These are phyloP conservation scores for Fraxinus excelsior DNA, from an alignment of 257 asterid species.

Conservation along the genomic window DNA sequence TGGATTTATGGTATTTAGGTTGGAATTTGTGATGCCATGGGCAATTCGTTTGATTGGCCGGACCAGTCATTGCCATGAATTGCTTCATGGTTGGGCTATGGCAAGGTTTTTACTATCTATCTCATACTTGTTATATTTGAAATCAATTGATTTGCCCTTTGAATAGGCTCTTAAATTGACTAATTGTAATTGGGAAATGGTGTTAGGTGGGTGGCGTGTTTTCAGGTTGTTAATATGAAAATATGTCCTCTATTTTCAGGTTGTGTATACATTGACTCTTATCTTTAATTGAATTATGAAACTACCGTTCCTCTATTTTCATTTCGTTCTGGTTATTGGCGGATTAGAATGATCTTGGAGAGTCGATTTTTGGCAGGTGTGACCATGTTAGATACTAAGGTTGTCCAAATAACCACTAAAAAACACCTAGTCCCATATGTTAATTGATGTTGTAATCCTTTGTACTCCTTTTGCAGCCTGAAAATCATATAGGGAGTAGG, in stretches of 20 bases:
- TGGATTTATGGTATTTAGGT: not conserved
- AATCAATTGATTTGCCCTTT: not conserved
- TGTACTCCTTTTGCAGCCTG: not conserved
- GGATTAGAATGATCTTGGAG: not conserved
- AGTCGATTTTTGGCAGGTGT: not conserved
- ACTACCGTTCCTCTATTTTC: not conserved
- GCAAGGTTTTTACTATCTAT: not conserved
- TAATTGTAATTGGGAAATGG: not conserved
- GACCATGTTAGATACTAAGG: not conserved
- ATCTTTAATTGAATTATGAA: not conserved
- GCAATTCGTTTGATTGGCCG: not conserved
- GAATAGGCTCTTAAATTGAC: not conserved
- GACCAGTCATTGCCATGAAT: not conserved
- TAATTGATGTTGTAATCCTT: not conserved
- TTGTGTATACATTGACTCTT: not conserved
- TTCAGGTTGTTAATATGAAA: not conserved
- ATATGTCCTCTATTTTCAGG: no score
- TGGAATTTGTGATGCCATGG: not conserved
- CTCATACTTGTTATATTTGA: not conserved
- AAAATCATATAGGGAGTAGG: not conserved
- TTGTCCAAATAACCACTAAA: not conserved
- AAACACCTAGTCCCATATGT: not conserved
- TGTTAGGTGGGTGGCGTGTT: not conserved
- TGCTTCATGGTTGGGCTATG: not conserved
- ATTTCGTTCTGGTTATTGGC: not conserved